Evolutionary conservation across 345 rosid species (phyloP).

Genomic region (Gossypium turneri): DNA sequence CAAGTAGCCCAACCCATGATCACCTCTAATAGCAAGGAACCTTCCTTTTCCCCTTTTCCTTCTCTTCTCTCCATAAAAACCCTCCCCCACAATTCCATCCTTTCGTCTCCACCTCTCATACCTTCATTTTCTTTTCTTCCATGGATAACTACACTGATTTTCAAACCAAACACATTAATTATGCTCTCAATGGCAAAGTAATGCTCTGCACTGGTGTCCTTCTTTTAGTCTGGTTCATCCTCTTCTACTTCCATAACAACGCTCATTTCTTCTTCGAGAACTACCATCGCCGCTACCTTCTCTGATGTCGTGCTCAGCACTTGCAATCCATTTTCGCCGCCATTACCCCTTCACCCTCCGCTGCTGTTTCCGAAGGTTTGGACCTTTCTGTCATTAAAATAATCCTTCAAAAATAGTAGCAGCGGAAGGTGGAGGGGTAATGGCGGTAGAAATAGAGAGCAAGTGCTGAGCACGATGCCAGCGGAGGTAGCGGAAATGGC

Average conservation of each 20-base stretch:
- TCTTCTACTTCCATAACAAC: conserved; percentile 53
- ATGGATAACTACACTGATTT: conserved; percentile 7
- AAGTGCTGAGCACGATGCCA: no score
- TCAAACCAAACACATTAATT: background rate
- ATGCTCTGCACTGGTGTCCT: conserved; percentile 49
- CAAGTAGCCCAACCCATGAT: no score
- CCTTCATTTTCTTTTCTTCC: background rate
- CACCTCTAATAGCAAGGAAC: background rate
- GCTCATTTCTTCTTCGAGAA: conserved; percentile 45
- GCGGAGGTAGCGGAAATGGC: no score
- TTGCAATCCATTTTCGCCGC: no score
- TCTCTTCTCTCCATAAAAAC: background rate
- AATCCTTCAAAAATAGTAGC: no score
- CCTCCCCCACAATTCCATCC: background rate
- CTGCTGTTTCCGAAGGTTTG: conserved; percentile 34
- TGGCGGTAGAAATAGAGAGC: no score
- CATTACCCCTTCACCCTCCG: conserved; percentile 5
- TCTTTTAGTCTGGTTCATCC: conserved; percentile 42
- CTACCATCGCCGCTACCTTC: no score
- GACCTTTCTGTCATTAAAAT: conserved; percentile 13
- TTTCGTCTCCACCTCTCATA: background rate
- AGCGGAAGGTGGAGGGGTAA: no score
- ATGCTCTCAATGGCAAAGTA: conserved; percentile 52
- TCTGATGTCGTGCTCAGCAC: no score
- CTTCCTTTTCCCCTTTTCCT: background rate